Evolutionary conservation across 306 rosid genomes (phyloP).

Genomic region (Leucaena leucocephala): DNA sequence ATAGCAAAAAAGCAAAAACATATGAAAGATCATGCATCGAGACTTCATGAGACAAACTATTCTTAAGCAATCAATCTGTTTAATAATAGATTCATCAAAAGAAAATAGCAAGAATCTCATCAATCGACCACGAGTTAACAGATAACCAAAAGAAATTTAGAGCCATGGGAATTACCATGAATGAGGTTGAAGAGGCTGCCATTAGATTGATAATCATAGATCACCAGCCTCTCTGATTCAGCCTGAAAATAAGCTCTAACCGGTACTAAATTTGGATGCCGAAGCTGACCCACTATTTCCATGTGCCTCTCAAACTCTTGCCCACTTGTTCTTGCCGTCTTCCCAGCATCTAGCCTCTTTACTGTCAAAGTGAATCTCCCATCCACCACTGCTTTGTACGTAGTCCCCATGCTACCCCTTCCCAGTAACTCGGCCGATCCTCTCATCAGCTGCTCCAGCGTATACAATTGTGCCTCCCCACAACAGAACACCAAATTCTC

Average conservation of each 20-base stretch:
- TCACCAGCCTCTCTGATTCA: constrained; percentile 79
- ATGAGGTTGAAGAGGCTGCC: constrained; percentile 88
- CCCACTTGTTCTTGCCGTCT: constrained; percentile 52
- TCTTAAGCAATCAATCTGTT: background rate
- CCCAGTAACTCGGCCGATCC: constrained; percentile 95
- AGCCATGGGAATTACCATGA: constrained; percentile 62
- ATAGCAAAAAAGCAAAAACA: constrained; percentile 8
- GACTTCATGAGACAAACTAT: background rate
- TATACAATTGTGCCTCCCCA: constrained; percentile 65
- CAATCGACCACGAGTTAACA: constrained; percentile 27
- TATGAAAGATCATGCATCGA: constrained; percentile 12
- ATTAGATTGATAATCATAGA: constrained; percentile 83
- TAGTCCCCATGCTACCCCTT: constrained; percentile 78
- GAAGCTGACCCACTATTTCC: constrained; percentile 66
- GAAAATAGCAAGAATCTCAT: constrained; percentile 19
- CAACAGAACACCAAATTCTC: constrained; percentile 70
- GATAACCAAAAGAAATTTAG: background rate
- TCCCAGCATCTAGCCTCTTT: constrained; percentile 79
- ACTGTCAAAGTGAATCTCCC: constrained; percentile 67
- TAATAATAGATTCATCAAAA: background rate
- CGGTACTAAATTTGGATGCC: constrained; percentile 85
- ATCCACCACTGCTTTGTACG: constrained; percentile 87
- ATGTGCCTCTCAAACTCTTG: constrained; percentile 68
- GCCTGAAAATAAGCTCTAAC: constrained; percentile 88
- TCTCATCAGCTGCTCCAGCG: constrained; percentile 80